Conservation (phyloP, 345 rosid genomes). For the Euphorbia lathyris region DNA sequence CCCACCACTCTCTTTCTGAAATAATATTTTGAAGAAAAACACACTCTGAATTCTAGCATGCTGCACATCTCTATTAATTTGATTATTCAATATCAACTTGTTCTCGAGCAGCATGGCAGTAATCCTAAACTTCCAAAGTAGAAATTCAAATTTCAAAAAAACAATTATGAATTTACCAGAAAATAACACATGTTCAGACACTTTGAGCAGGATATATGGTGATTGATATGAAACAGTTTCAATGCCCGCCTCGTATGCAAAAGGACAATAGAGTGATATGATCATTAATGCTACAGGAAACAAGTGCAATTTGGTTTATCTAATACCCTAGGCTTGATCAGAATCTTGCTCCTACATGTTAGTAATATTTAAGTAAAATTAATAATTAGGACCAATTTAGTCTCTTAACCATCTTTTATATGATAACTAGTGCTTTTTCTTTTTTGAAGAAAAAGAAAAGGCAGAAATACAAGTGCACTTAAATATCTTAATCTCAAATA, state of each 20-base stretch:
- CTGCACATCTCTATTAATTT: background rate
- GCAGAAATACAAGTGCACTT: background rate
- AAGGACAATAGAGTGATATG: background rate
- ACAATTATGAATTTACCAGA: background rate
- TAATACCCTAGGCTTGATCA: background rate
- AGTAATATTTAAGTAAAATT: background rate
- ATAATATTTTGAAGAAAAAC: background rate
- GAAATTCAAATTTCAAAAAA: background rate
- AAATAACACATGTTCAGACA: background rate
- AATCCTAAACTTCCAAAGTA: slow-evolving; percentile 1
- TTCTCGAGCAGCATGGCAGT: background rate
- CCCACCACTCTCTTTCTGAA: background rate
- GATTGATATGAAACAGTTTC: background rate
- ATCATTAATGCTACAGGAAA: background rate
- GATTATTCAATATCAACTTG: background rate
- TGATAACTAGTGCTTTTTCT: too few relatives aligned
- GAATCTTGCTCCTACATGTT: slow-evolving; percentile 1
- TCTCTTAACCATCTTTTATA: background rate
- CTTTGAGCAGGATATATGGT: background rate
- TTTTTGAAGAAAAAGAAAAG: too few relatives aligned
- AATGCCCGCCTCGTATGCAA: background rate
- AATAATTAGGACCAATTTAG: background rate
- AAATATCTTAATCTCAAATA: background rate
- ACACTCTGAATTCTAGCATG: background rate
- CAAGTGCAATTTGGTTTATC: background rate